A percentile compares a stretch with the other conserved stretches of the same genome.
These are phyloP conservation scores for Cornus suecica DNA, from an alignment of 148 eudicot genomes.

Conservation along the genomic window DNA sequence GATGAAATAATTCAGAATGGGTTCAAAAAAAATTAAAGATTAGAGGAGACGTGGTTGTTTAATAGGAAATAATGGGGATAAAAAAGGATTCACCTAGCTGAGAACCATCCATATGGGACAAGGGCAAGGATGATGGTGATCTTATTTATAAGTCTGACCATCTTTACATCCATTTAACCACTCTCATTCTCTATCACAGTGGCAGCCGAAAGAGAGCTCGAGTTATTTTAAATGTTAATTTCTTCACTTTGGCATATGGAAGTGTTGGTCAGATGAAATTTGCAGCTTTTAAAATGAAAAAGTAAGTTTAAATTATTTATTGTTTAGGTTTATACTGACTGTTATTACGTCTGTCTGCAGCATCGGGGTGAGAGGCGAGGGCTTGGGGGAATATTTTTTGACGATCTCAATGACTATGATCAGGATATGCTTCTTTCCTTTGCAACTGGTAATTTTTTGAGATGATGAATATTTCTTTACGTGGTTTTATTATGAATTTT, in stretches of 20 bases:
- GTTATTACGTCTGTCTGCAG: conserved; percentile 41
- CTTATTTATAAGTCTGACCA: background rate
- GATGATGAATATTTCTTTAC: background rate
- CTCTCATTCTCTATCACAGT: background rate
- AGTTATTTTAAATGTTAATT: no score
- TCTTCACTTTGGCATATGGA: no score
- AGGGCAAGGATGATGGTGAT: background rate
- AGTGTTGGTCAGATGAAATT: background rate
- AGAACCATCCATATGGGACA: no score
- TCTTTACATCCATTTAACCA: background rate
- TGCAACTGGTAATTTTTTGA: conserved; percentile 61
- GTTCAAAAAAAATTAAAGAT: no score
- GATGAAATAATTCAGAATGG: no score
- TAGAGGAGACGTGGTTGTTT: no score
- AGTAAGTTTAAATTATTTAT: background rate
- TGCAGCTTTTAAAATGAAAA: no score
- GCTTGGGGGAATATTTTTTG: conserved; percentile 96
- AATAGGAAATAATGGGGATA: no score
- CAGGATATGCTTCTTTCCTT: conserved; percentile 98
- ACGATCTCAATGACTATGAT: conserved; percentile 87
- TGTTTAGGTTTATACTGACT: background rate
- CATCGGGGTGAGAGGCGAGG: conserved; percentile 97
- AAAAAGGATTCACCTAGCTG: no score
- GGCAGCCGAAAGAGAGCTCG: background rate
- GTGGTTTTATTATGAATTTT: background rate